These are phyloP conservation scores for Knoxia roxburghii DNA, from an alignment of 257 asterid genomes.

Conservation along the genomic window DNA sequence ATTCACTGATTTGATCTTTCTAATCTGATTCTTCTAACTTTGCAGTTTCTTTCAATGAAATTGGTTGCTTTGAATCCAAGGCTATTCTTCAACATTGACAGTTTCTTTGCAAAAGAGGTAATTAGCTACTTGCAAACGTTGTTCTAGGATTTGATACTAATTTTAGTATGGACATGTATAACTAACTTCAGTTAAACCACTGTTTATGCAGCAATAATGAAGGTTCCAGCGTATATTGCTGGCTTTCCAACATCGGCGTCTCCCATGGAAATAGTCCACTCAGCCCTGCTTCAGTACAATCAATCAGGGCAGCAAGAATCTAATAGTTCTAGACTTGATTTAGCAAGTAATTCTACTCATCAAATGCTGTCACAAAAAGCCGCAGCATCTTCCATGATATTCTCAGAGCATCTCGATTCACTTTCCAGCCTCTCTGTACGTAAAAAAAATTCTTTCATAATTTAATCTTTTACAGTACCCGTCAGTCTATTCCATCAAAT, in stretches of 20 bases:
- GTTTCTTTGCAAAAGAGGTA: slow-evolving; percentile 52
- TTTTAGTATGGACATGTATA: background rate
- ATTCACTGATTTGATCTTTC: background rate
- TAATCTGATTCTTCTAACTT: background rate
- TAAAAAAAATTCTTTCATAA: no score
- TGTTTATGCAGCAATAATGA: slow-evolving; percentile 1
- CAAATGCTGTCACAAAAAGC: slow-evolving; percentile 36
- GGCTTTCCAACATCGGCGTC: slow-evolving; percentile 28
- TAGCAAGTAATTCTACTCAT: slow-evolving; percentile 23
- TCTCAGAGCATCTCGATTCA: slow-evolving; percentile 40
- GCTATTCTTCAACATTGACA: slow-evolving; percentile 42
- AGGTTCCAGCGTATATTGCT: slow-evolving; percentile 45
- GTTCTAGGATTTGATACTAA: no score
- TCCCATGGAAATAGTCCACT: slow-evolving; percentile 28
- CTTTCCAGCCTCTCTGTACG: no score
- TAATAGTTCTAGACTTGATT: slow-evolving; percentile 21
- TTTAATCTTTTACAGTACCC: no score
- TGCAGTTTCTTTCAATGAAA: slow-evolving; percentile 72
- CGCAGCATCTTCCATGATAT: slow-evolving; percentile 32
- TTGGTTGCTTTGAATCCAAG: slow-evolving; percentile 52
- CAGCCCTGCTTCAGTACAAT: slow-evolving; percentile 31
- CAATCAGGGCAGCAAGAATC: slow-evolving; percentile 40
- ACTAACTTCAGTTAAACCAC: slow-evolving; percentile 1
- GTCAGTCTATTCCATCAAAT: no score
- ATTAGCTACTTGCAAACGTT: no score